Evolutionary conservation across 2,329 filamentous ascomycete genomes (phyloP), one percentile per base, ranked within the genome.

Genomic region (Sclerotinia sclerotiorum): DNA sequence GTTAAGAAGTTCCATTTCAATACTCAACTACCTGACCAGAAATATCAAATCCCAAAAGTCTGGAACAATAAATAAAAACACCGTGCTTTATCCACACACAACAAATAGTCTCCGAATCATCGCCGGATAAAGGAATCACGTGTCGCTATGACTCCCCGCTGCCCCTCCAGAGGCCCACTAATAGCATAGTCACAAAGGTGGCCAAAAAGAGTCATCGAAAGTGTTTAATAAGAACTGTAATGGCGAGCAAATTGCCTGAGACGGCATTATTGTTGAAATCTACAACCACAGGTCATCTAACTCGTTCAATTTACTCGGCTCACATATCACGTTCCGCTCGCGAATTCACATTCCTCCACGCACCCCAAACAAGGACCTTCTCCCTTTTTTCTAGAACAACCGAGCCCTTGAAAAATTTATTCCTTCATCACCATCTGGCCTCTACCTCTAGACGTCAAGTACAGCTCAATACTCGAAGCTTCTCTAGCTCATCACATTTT

Each of bases 241-340:
- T 63, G 60, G 60, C 60, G 46, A 63, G 32, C 60, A 63, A 35
- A 48, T 63, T 63, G 21, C 32, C 60, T 17, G 27, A 35, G 35
- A 51, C 46, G 60, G 32, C 46, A 5, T 51, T 51, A 51, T 63
- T 52, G 29, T 39, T 63, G 8, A 51, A 63, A 19, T 13, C 44
- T 42, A 51, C 3, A 7, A 17, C 46, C 1, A 13, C 21, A 24
- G 39, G 13, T 42, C 46, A 49, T 15, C 19, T 17, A 24, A 15
- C n/a, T n/a, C 54, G 29, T n/a, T 56, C 54, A 19, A 39, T 35
- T 56, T 39, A 21, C 15, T 48, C 19, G 15, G 19, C 46, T 48
- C 19, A 21, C 54, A 42, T 15, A 15, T 42, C 15, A 13, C 39
- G 39, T 42, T 56, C 54, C 54, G 21, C 54, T 56, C 29, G 52